A percentile compares a stretch with the other conserved stretches of the same genome.
Conservation (phyloP, 495 filamentous ascomycete species). For the Penicillium canariense region DNA sequence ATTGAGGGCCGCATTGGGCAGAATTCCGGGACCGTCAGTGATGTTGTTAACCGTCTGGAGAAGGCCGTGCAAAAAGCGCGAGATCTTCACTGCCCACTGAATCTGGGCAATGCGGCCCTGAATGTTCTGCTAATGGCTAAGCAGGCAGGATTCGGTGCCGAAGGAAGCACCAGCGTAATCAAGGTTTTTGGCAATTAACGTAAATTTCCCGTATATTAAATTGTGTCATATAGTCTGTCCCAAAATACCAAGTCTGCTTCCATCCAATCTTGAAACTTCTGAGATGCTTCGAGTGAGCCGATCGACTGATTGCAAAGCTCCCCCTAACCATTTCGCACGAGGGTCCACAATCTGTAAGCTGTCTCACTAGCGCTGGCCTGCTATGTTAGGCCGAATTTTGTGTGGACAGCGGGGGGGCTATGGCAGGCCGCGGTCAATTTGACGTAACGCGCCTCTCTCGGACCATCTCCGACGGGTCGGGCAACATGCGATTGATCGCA, state of each 20-base stretch:
- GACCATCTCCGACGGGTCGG: constrained; percentile 17
- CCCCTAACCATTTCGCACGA: too few species aligned
- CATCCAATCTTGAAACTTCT: not conserved
- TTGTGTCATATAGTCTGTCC: not conserved
- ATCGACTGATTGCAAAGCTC: too few species aligned
- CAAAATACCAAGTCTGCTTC: not conserved
- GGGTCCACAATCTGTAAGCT: too few species aligned
- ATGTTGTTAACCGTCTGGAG: constrained; percentile 57
- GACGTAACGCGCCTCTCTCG: constrained; percentile 11
- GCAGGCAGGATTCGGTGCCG: constrained; percentile 30
- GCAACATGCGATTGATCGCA: constrained; percentile 10
- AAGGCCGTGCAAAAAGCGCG: constrained; percentile 58
- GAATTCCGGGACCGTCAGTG: constrained; percentile 50
- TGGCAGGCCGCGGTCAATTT: not conserved
- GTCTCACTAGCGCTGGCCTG: too few species aligned
- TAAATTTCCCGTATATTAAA: constrained; percentile 9
- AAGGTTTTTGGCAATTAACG: constrained; percentile 30
- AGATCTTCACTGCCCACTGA: constrained; percentile 42
- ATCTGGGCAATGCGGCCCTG: constrained; percentile 44
- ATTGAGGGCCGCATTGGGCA: constrained; percentile 33
- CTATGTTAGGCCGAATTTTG: not conserved
- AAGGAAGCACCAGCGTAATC: constrained; percentile 37
- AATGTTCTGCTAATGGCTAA: constrained; percentile 38
- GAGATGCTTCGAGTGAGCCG: not conserved
- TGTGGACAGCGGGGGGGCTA: not conserved